Conservation (phyloP, 257 asterid species). For the Solanum virginianum region DNA sequence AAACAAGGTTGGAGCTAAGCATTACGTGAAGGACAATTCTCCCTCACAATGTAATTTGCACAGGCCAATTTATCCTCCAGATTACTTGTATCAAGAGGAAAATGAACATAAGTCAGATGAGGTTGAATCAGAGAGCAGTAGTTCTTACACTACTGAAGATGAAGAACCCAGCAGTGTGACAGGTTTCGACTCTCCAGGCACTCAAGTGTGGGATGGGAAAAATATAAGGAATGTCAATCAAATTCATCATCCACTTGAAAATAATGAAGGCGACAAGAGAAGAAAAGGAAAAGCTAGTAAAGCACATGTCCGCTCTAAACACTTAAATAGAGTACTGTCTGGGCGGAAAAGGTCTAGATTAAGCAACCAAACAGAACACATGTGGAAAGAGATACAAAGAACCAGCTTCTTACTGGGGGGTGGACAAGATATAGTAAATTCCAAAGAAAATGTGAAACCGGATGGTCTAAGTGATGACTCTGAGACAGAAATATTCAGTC, state of each 20-base stretch:
- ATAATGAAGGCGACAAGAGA: slow-evolving; percentile 35
- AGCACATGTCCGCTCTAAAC: slow-evolving; percentile 30
- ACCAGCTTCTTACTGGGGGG: slow-evolving; percentile 56
- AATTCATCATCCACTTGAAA: slow-evolving; percentile 25
- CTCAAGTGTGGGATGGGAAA: slow-evolving; percentile 87
- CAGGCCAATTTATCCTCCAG: neutral
- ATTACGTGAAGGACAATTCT: neutral
- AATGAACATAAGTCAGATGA: slow-evolving; percentile 42
- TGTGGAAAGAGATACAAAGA: slow-evolving; percentile 81
- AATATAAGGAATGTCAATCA: slow-evolving; percentile 35
- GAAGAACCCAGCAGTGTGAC: slow-evolving; percentile 36
- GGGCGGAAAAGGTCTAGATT: slow-evolving; percentile 53
- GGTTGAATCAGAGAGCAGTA: slow-evolving; percentile 43
- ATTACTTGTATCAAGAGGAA: slow-evolving; percentile 20
- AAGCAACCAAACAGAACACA: slow-evolving; percentile 33
- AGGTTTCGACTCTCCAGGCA: slow-evolving; percentile 81
- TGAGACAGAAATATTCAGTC: slow-evolving; percentile 43
- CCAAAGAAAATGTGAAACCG: slow-evolving; percentile 24
- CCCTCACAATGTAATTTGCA: neutral
- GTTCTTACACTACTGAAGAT: slow-evolving; percentile 52
- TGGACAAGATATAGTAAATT: slow-evolving; percentile 49
- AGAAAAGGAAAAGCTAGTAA: slow-evolving; percentile 18
- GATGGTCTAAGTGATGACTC: slow-evolving; percentile 73
- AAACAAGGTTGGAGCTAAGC: neutral
- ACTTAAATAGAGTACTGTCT: slow-evolving; percentile 29